A percentile compares a stretch with the other conserved stretches of the same genome.
Evolutionary conservation across 192 early-diverging fungal species (phyloP).

Genomic region (Endogone sp.): DNA sequence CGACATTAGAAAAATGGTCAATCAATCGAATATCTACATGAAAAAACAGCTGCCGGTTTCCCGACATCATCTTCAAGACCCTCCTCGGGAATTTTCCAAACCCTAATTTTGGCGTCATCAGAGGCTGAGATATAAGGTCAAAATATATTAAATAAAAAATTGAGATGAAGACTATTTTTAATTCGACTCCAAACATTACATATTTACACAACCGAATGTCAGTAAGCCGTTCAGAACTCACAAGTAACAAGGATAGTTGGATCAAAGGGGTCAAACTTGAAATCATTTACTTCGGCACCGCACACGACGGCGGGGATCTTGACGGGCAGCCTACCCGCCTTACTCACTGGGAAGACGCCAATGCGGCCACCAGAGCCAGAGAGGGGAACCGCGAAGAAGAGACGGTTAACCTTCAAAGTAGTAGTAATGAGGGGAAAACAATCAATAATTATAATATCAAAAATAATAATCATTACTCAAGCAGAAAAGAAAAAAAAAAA

Average conservation of each 20-base stretch:
- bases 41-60: conserved; percentile 23
- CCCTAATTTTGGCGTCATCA: conserved; percentile 62
- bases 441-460: conserved; percentile 27
- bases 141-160: neutral
- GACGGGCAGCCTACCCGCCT: conserved; percentile 64
- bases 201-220: too few species aligned
- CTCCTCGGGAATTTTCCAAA: conserved; percentile 49
- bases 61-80: conserved; percentile 51
- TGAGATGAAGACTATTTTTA: too few species aligned
- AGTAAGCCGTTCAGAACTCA: neutral
- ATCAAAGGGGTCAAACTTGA: conserved; percentile 75
- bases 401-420: conserved; percentile 40
- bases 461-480: conserved; percentile 26
- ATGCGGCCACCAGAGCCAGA: conserved; percentile 78
- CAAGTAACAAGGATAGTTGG: conserved; percentile 45
- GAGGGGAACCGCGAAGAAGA: conserved; percentile 68
- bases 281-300: conserved; percentile 59
- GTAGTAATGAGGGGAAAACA: conserved; percentile 9
- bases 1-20: neutral
- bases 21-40: conserved; percentile 4
- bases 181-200: too few species aligned
- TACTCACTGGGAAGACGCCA: conserved; percentile 57
- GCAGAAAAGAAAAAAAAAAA: conserved; percentile 3
- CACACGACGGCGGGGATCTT: conserved; percentile 55
- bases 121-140: conserved; percentile 16